These are phyloP conservation scores for Tetracentron sinense DNA, from an alignment of 164 flowering plant genomes.

Conservation along the genomic window DNA sequence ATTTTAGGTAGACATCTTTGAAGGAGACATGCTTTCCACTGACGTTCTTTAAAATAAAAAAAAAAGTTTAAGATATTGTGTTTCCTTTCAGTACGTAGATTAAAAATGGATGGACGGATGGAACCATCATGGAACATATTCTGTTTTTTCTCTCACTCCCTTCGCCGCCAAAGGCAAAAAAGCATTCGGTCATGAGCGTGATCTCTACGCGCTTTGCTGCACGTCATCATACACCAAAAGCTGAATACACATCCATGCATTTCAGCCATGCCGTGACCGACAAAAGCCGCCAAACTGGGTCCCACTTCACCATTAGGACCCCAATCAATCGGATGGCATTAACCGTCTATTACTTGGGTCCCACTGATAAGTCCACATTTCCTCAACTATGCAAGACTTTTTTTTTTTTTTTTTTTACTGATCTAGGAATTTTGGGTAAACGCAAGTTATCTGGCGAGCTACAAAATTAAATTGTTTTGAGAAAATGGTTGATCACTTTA, in stretches of 20 bases:
- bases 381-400: too few relatives aligned
- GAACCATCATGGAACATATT: conserved; percentile 13
- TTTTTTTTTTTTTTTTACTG: too few relatives aligned
- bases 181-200: conserved; percentile 16
- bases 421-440: too few relatives aligned
- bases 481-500: too few relatives aligned
- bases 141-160: background rate
- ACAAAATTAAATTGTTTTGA: too few relatives aligned
- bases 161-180: conserved; percentile 7
- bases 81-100: conserved; percentile 6
- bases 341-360: too few relatives aligned
- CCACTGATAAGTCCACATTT: too few relatives aligned
- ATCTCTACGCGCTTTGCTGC: conserved; percentile 18
- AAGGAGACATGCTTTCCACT: conserved; percentile 9
- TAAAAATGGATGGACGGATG: background rate
- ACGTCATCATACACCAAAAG: background rate
- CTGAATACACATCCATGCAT: conserved; percentile 8
- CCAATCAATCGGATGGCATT: too few relatives aligned
- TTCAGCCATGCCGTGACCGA: conserved; percentile 3
- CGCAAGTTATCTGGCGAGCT: too few relatives aligned
- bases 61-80: background rate
- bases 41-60: background rate
- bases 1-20: background rate
- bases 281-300: conserved; percentile 6
- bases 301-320: conserved; percentile 9